These are phyloP conservation scores for Caloboletus inedulis DNA, from an alignment of 1,284 basidiomycete genomes.

Conservation along the genomic window DNA sequence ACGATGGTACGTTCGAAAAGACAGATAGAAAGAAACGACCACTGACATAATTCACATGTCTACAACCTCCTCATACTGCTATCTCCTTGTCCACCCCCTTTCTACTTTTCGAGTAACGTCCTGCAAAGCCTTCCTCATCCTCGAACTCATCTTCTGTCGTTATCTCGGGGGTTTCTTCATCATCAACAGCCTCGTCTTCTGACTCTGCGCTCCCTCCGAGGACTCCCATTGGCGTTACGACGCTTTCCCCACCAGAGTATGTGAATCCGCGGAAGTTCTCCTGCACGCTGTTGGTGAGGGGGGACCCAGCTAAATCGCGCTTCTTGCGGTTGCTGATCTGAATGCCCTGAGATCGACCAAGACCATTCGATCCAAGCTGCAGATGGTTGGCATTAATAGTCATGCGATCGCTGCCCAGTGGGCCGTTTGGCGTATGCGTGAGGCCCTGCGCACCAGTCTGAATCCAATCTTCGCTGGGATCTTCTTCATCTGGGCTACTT, in stretches of 20 bases:
- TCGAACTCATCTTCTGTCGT: conserved; percentile 68
- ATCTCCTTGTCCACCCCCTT: conserved; percentile 46
- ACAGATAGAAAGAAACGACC: conserved; percentile 7
- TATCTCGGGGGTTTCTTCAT: conserved; percentile 45
- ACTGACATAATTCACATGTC: conserved; percentile 9
- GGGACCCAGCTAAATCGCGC: conserved; percentile 51
- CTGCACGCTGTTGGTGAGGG: conserved; percentile 86
- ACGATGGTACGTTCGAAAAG: conserved; percentile 1
- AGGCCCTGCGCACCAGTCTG: conserved; percentile 37
- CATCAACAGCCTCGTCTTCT: conserved; percentile 43
- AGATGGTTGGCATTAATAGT: conserved; percentile 11
- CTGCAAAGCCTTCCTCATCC: conserved; percentile 53
- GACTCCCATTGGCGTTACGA: conserved; percentile 41
- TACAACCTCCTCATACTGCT: conserved; percentile 22
- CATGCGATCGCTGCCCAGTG: conserved; percentile 59
- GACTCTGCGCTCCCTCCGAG: conserved; percentile 40
- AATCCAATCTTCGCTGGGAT: conserved; percentile 70
- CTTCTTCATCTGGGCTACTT: conserved; percentile 60
- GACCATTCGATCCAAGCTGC: conserved; percentile 16
- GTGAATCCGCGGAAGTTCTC: conserved; percentile 94
- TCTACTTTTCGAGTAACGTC: conserved; percentile 60
- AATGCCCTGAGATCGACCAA: conserved; percentile 43
- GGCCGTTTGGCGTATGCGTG: conserved; percentile 68
- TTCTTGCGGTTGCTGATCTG: conserved; percentile 53
- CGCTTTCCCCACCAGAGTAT: conserved; percentile 80